phyloP scores from a whole-genome alignment of 306 rosid species.

The Vigna hirtella region DNA sequence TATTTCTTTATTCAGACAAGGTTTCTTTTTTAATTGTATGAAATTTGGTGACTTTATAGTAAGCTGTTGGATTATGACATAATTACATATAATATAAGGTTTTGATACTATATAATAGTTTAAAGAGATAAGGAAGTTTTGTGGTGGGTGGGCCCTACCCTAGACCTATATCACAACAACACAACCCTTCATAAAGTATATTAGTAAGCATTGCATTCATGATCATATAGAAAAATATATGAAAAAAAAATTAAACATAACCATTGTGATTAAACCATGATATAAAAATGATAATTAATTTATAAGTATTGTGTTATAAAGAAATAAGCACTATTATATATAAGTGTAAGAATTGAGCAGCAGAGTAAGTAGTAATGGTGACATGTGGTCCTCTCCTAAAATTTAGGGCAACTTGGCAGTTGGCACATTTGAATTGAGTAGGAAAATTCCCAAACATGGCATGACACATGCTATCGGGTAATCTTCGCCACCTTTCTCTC shows the following conservation, averaged over 20 bases:
- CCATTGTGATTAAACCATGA: no score
- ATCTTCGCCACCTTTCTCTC: background rate
- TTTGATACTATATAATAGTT: background rate
- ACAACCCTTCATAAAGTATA: background rate
- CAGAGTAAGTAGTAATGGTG: background rate
- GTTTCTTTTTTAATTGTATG: background rate
- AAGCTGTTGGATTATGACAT: no score
- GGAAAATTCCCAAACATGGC: conserved; percentile 9
- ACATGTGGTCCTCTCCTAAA: conserved; percentile 31
- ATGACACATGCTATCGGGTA: background rate
- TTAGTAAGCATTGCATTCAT: conserved; percentile 5
- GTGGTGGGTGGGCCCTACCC: background rate
- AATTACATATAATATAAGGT: background rate
- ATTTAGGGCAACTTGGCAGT: conserved; percentile 26
- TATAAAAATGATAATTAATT: no score
- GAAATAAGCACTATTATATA: no score
- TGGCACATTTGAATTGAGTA: background rate
- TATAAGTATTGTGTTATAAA: no score
- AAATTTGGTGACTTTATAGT: background rate
- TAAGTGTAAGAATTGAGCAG: background rate
- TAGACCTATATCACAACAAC: background rate
- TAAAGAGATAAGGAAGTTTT: background rate
- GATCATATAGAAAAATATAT: background rate
- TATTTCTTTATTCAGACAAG: background rate
- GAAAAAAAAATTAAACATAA: no score